A percentile compares a stretch with the other conserved stretches of the same genome.
phyloP scores from a whole-genome alignment of 2,329 filamentous ascomycete genomes.

The Talaromyces sp. region DNA sequence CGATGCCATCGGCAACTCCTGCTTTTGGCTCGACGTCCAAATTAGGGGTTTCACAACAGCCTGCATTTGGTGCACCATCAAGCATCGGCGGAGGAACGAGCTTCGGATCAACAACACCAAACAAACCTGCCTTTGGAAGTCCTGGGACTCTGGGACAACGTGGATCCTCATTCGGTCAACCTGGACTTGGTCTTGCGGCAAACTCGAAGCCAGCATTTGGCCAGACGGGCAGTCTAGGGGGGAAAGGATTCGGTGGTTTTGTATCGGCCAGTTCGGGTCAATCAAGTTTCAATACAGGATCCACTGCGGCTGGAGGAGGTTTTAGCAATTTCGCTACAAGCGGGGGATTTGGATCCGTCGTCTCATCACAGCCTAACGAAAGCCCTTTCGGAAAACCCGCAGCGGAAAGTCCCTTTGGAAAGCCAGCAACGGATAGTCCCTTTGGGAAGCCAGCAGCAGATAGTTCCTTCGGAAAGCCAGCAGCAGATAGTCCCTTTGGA shows the following conservation, averaged over 20 bases:
- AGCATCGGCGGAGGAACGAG: constrained; percentile 22
- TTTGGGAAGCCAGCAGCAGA: constrained; percentile 28
- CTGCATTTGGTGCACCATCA: constrained; percentile 30
- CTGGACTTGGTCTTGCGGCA: constrained; percentile 28
- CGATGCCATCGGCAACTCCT: constrained; percentile 28
- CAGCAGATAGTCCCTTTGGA: constrained; percentile 27
- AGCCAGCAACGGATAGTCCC: constrained; percentile 22
- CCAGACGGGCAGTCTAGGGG: constrained; percentile 22
- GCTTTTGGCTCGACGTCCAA: constrained; percentile 30
- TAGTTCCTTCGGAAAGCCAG: constrained; percentile 27
- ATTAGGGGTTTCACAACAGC: constrained; percentile 21
- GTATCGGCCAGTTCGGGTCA: constrained; percentile 15
- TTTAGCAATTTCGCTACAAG: constrained; percentile 23
- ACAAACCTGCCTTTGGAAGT: constrained; percentile 31
- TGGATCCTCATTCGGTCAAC: constrained; percentile 34
- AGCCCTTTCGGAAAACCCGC: constrained; percentile 23
- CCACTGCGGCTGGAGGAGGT: constrained; percentile 10
- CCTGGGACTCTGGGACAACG: constrained; percentile 32
- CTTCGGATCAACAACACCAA: constrained; percentile 30
- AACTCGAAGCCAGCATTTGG: constrained; percentile 27
- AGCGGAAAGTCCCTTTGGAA: constrained; percentile 28
- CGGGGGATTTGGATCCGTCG: constrained; percentile 38
- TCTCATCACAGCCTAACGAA: constrained; percentile 18
- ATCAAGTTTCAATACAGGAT: constrained; percentile 9
- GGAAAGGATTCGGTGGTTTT: constrained; percentile 19